Evolutionary conservation across 2,329 filamentous ascomycete species (phyloP).

Genomic region (Aspergillus fumigatiaffinis): DNA sequence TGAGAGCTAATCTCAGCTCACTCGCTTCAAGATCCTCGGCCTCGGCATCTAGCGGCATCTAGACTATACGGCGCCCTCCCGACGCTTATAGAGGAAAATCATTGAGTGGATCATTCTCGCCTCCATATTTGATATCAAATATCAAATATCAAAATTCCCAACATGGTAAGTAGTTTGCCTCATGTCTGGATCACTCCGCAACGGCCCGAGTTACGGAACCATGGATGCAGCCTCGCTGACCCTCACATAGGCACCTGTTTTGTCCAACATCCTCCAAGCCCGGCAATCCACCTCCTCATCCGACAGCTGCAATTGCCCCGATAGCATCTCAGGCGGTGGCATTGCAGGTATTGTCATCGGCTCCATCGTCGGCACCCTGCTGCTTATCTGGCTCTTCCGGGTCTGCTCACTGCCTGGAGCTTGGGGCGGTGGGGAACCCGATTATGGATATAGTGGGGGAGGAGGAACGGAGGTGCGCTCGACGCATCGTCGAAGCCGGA

Average conservation of each 20-base stretch:
- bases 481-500: conserved; percentile 20
- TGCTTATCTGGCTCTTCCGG: conserved; percentile 36
- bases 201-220: conserved; percentile 2
- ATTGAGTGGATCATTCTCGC: neutral
- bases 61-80: neutral
- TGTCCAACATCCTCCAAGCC: conserved; percentile 11
- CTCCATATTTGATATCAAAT: neutral
- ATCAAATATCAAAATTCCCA: neutral
- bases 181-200: neutral
- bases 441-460: conserved; percentile 19
- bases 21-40: neutral
- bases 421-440: conserved; percentile 18
- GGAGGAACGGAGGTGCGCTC: conserved; percentile 15
- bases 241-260: conserved; percentile 11
- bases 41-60: neutral
- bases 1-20: neutral
- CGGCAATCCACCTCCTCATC: conserved; percentile 19
- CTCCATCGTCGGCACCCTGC: conserved; percentile 34
- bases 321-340: conserved; percentile 30
- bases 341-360: conserved; percentile 41
- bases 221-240: conserved; percentile 3
- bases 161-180: neutral
- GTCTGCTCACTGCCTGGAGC: conserved; percentile 23
- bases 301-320: conserved; percentile 22
- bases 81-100: neutral